These are phyloP conservation scores for Lasiodiplodia sp. DNA, from an alignment of 2,329 filamentous ascomycete genomes.

Conservation along the genomic window DNA sequence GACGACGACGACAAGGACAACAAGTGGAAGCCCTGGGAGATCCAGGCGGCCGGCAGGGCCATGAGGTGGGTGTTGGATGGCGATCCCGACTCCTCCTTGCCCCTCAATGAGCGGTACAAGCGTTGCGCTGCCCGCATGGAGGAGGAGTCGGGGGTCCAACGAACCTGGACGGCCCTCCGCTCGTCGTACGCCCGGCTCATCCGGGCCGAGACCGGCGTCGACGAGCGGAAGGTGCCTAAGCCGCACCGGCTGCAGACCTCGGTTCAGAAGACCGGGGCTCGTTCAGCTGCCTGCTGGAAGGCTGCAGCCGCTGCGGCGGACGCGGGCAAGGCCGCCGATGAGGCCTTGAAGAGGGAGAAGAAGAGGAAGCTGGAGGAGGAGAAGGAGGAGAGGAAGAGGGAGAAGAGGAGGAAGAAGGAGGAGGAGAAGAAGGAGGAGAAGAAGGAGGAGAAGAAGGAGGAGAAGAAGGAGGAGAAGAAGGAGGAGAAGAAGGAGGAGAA, in stretches of 20 bases:
- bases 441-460: neutral
- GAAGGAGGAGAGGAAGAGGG: neutral
- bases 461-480: neutral
- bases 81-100: neutral
- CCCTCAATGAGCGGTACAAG: neutral
- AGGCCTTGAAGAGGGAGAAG: neutral
- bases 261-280: neutral
- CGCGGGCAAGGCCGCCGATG: conserved; percentile 4
- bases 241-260: conserved; percentile 16
- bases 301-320: neutral
- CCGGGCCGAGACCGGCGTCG: conserved; percentile 9
- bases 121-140: neutral
- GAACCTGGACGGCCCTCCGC: conserved; percentile 4
- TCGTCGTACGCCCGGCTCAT: conserved; percentile 24
- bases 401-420: conserved; percentile 1
- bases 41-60: neutral
- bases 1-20: too few species aligned
- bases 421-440: neutral
- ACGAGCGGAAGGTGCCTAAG: conserved; percentile 27
- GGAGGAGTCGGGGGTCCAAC: neutral
- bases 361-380: conserved; percentile 1
- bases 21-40: neutral
- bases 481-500: neutral
- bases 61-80: conserved; percentile 9
- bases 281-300: neutral